Conservation (phyloP, 139 green algal species). For the Chlorella sp. region DNA sequence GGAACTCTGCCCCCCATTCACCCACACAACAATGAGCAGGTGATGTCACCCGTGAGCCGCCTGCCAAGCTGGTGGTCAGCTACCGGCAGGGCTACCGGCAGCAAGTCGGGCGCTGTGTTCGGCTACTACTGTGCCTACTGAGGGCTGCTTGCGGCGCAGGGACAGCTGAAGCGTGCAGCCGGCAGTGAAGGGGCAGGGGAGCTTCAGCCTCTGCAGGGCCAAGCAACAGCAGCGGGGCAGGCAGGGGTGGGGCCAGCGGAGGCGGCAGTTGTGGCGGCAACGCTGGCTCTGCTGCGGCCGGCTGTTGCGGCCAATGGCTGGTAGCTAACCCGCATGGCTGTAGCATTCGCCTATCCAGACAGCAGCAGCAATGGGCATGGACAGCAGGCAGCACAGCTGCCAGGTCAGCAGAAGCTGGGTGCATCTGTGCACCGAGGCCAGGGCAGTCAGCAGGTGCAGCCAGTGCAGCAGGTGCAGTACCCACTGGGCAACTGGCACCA, state of each 20-base stretch:
- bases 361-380: not conserved
- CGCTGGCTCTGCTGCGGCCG: conserved; percentile 13
- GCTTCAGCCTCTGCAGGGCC: too few species aligned
- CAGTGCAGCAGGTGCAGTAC: not conserved
- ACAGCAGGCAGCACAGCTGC: not conserved
- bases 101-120: conserved; percentile 22
- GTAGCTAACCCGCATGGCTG: conserved; percentile 19
- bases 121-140: too few species aligned
- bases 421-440: not conserved
- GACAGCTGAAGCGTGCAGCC: not conserved
- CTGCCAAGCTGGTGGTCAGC: conserved; percentile 52
- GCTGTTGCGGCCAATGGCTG: not conserved
- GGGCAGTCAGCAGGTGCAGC: not conserved
- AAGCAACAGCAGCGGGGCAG: not conserved
- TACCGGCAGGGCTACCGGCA: conserved; percentile 55
- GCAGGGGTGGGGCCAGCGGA: not conserved
- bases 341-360: not conserved
- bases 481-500: too few species aligned
- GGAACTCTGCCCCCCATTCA: too few species aligned
- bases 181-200: not conserved
- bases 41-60: conserved; percentile 39
- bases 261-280: not conserved
- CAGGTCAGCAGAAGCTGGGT: too few species aligned
- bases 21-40: not conserved
- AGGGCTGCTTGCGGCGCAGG: not conserved